Evolutionary conservation across 2,329 filamentous ascomycete species (phyloP).

Genomic region (Pyrenochaeta sp.): DNA sequence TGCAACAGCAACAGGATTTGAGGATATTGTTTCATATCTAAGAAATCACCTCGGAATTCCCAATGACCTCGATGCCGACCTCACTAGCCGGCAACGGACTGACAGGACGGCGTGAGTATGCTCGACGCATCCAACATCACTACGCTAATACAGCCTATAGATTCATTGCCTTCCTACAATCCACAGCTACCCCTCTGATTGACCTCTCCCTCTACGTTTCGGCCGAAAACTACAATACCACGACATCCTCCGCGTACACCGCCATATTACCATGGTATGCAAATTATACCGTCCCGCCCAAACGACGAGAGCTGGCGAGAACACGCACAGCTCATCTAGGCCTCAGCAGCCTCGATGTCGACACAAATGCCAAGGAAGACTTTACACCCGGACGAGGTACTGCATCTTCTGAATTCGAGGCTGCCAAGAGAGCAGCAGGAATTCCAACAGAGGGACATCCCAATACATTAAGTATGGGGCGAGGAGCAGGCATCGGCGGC

Average conservation of each 20-base stretch:
- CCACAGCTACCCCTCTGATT: constrained; percentile 77
- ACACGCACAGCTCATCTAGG: constrained; percentile 65
- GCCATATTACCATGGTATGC: constrained; percentile 82
- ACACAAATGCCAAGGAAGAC: constrained; percentile 48
- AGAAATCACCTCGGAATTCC: constrained; percentile 32
- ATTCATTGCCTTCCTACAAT: constrained; percentile 72
- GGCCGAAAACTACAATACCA: constrained; percentile 80
- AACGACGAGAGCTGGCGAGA: constrained; percentile 74
- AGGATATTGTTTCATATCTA: constrained; percentile 67
- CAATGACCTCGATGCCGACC: constrained; percentile 37
- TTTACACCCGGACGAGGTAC: constrained; percentile 38
- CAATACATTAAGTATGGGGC: constrained; percentile 57
- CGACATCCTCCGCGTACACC: constrained; percentile 82
- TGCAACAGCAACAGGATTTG: constrained; percentile 67
- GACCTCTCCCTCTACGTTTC: constrained; percentile 91
- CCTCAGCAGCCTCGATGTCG: constrained; percentile 56
- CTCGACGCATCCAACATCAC: not conserved
- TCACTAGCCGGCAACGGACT: constrained; percentile 42
- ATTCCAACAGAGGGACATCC: constrained; percentile 44
- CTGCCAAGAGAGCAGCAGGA: constrained; percentile 46
- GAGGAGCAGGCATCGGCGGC: constrained; percentile 66
- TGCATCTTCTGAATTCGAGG: constrained; percentile 45
- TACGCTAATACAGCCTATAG: constrained; percentile 19
- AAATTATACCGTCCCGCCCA: constrained; percentile 83
- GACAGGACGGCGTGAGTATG: constrained; percentile 52